Conservation (phyloP, 768 basidiomycete genomes). For the Paxillus rubicundulus region DNA sequence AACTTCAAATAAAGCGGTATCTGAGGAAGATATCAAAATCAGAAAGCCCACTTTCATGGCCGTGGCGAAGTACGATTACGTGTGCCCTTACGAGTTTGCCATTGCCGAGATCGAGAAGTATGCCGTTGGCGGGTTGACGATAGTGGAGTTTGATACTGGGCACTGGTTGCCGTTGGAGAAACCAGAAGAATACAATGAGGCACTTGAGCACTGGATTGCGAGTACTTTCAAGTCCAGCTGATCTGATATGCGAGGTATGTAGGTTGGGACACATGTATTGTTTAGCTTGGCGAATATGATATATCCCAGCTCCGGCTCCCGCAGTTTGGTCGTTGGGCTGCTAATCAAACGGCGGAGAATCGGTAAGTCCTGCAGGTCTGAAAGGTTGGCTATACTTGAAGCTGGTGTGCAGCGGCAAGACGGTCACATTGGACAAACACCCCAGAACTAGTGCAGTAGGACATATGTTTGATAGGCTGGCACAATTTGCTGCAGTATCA, state of each 20-base stretch:
- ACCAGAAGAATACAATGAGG: slow-evolving; percentile 34
- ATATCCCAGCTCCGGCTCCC: neutral
- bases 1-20: slow-evolving; percentile 13
- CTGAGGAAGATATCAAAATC: slow-evolving; percentile 27
- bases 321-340: too few species aligned
- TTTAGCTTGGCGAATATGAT: neutral
- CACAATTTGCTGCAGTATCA: slow-evolving; percentile 2
- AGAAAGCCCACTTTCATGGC: slow-evolving; percentile 39
- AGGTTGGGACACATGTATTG: neutral
- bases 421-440: neutral
- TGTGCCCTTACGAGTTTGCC: slow-evolving; percentile 28
- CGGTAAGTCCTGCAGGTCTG: too few species aligned
- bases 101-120: slow-evolving; percentile 24
- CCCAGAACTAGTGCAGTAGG: neutral
- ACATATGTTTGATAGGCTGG: neutral
- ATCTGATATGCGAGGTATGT: neutral
- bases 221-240: slow-evolving; percentile 14
- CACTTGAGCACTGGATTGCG: slow-evolving; percentile 34
- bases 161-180: slow-evolving; percentile 40
- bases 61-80: slow-evolving; percentile 34
- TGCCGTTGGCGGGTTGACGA: slow-evolving; percentile 27
- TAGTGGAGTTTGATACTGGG: slow-evolving; percentile 34
- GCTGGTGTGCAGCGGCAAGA: neutral
- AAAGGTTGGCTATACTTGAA: too few species aligned
- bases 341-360: too few species aligned